A percentile compares a stretch with the other conserved stretches of the same genome.
These are phyloP conservation scores for Litsea cubeba DNA, from an alignment of 164 flowering plant species.

Conservation along the genomic window DNA sequence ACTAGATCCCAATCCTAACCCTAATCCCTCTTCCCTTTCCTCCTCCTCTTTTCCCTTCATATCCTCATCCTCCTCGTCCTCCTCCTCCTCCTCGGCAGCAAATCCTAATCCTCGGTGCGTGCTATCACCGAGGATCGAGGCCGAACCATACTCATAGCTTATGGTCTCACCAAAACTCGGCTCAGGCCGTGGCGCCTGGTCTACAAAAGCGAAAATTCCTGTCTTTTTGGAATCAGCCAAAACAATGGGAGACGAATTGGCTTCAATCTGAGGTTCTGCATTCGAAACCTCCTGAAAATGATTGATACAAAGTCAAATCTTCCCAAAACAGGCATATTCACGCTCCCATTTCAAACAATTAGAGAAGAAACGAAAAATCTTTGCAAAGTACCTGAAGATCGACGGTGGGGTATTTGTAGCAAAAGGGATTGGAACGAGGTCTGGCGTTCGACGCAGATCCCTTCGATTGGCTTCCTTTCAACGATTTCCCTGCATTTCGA, in stretches of 20 bases:
- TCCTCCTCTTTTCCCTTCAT: slow-evolving; percentile 30
- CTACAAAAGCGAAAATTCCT: slow-evolving; percentile 46
- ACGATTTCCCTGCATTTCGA: slow-evolving; percentile 31
- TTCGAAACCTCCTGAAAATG: slow-evolving; percentile 5
- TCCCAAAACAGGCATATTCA: no score
- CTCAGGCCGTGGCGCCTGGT: slow-evolving; percentile 31
- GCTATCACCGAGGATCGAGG: slow-evolving; percentile 42
- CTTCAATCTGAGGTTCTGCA: background rate
- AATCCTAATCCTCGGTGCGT: slow-evolving; percentile 66
- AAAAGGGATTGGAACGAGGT: slow-evolving; percentile 18
- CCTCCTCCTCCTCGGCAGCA: slow-evolving; percentile 34
- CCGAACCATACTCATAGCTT: slow-evolving; percentile 43
- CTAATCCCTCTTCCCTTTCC: slow-evolving; percentile 22
- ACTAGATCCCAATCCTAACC: slow-evolving; percentile 10
- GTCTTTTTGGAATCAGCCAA: slow-evolving; percentile 36
- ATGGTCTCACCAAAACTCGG: slow-evolving; percentile 18
- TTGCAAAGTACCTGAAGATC: slow-evolving; percentile 29
- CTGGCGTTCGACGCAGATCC: slow-evolving; percentile 21
- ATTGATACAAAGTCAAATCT: background rate
- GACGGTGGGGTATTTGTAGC: slow-evolving; percentile 30
- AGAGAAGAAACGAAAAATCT: background rate
- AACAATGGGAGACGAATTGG: slow-evolving; percentile 26
- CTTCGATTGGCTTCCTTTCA: slow-evolving; percentile 9
- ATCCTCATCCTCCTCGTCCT: slow-evolving; percentile 16
- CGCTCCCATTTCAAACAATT: background rate